Evolutionary conservation across 2,329 filamentous ascomycete species (phyloP), one percentile per base, ranked within the genome.

Genomic region (Stemphylium lycopersici): DNA sequence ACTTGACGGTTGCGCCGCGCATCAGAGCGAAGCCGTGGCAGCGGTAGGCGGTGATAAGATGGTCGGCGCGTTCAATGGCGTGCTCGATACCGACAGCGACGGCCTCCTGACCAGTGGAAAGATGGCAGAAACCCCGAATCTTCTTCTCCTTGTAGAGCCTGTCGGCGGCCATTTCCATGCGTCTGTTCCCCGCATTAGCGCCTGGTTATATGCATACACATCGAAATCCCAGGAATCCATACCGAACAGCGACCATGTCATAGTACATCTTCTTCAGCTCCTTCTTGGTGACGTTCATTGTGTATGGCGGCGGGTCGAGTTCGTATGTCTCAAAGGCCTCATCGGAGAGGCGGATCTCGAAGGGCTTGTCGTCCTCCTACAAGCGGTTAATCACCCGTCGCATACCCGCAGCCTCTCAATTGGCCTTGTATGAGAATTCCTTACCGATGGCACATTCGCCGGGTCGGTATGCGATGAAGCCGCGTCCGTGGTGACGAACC

Each of bases 81-180:
- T 96, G 91, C 82, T 99, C 95, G 73, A 99, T 98, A 76, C 95
- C 95, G 69, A 93, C 88, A 55, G 95, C 92, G 65, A 99, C 95
- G 64, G 95, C 95, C 85, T 99, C 95, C 81, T 99, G 95, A 61
- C 95, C 95, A 56, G 90, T 96, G 55, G 95, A 98, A 79, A 99
- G 81, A 82, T 99, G 95, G 83, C 95, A 99, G 90, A 99, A 99
- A 82, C 95, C 95, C 72, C 95, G 90, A 72, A 99, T 98, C 86
- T 99, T 98, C 89, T 99, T 99, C 84, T 98, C 95, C 85, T 99
- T 99, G 90, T 99, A 99, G 74, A 99, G 84, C 77, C 93, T 87
- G 78, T 99, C 95, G 81, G 95, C 92, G 66, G 93, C 93, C 93
- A 99, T 96, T 82, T 99, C 95, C 95, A 99, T 96, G 79, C 96